Percentiles rank a stretch among this genome's conserved stretches.
phyloP scores from a whole-genome alignment of 371 early-diverging fungal species.

The Furculomyces boomerangus region DNA sequence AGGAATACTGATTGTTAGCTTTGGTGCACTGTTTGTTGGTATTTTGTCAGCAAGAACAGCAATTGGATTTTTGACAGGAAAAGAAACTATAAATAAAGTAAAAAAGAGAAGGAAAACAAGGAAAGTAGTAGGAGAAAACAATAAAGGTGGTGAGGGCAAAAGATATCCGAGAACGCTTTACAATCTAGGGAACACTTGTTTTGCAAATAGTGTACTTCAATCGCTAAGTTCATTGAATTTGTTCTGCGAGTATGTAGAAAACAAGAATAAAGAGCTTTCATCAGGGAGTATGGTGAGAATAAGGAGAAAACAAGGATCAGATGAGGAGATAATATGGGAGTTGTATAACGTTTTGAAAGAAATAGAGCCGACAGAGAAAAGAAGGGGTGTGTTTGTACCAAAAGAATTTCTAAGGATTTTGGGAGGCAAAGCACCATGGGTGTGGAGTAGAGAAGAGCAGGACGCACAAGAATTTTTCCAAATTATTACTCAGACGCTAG shows the following conservation, averaged over 20 bases:
- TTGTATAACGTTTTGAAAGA: constrained; percentile 1
- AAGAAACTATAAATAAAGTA: too few species aligned
- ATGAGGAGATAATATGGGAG: not conserved
- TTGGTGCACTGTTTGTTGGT: too few species aligned
- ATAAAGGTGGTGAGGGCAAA: too few species aligned
- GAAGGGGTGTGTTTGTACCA: constrained; percentile 7
- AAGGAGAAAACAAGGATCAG: not conserved
- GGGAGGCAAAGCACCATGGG: constrained; percentile 16
- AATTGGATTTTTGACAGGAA: too few species aligned
- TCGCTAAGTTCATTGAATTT: not conserved
- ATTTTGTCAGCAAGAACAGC: too few species aligned
- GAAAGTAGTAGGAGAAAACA: too few species aligned
- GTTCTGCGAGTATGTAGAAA: constrained; percentile 2
- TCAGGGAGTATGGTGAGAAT: not conserved
- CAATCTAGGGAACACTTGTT: constrained; percentile 93
- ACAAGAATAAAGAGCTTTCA: not conserved
- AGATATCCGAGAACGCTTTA: constrained; percentile 37
- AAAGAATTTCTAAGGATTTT: constrained; percentile 12
- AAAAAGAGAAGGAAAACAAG: too few species aligned
- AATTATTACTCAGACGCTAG: constrained; percentile 33
- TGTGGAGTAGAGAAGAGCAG: constrained; percentile 31
- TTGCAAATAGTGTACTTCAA: constrained; percentile 78
- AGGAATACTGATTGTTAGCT: too few species aligned
- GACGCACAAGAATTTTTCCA: constrained; percentile 91
- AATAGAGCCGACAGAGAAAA: not conserved